A percentile compares a stretch with the other conserved stretches of the same genome.
Conservation (phyloP, 352 stramenopile species). For the Globisporangium cystogenes region DNA sequence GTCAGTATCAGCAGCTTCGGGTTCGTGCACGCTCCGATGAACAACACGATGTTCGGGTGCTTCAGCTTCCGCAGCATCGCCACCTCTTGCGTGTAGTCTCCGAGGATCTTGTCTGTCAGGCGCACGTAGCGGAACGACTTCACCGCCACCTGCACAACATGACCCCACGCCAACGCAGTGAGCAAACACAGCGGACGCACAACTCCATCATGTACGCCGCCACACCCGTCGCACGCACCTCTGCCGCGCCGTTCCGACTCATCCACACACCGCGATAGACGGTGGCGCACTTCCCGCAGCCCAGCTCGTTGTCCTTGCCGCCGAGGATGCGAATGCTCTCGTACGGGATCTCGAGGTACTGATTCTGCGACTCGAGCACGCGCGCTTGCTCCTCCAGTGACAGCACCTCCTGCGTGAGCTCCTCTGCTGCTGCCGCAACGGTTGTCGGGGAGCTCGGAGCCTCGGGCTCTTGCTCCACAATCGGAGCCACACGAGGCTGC, state of each 20-base stretch:
- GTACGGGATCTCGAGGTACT: slow-evolving; percentile 85
- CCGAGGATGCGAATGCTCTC: slow-evolving; percentile 84
- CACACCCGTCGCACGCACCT: slow-evolving; percentile 23
- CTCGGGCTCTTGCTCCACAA: slow-evolving; percentile 29
- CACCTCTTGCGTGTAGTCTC: slow-evolving; percentile 84
- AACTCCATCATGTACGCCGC: not conserved
- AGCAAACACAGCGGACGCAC: not conserved
- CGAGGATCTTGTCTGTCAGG: slow-evolving; percentile 85
- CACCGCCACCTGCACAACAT: slow-evolving; percentile 61
- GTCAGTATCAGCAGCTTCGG: slow-evolving; percentile 88
- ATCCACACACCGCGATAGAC: slow-evolving; percentile 87
- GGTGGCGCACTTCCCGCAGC: slow-evolving; percentile 80
- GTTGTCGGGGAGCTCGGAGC: slow-evolving; percentile 31
- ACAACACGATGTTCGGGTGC: slow-evolving; percentile 88
- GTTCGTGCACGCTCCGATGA: slow-evolving; percentile 87
- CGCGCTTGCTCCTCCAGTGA: slow-evolving; percentile 74
- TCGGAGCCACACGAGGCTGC: slow-evolving; percentile 12
- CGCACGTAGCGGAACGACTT: slow-evolving; percentile 86
- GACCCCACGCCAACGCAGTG: not conserved
- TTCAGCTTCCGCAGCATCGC: slow-evolving; percentile 83
- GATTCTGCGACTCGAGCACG: slow-evolving; percentile 80
- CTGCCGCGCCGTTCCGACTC: slow-evolving; percentile 71
- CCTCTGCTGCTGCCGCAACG: slow-evolving; percentile 32
- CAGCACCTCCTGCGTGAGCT: slow-evolving; percentile 49
- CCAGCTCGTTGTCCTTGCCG: slow-evolving; percentile 85